Evolutionary conservation across 306 rosid genomes (phyloP), one percentile per base, ranked within the genome.

Genomic region (Betula pendula): DNA sequence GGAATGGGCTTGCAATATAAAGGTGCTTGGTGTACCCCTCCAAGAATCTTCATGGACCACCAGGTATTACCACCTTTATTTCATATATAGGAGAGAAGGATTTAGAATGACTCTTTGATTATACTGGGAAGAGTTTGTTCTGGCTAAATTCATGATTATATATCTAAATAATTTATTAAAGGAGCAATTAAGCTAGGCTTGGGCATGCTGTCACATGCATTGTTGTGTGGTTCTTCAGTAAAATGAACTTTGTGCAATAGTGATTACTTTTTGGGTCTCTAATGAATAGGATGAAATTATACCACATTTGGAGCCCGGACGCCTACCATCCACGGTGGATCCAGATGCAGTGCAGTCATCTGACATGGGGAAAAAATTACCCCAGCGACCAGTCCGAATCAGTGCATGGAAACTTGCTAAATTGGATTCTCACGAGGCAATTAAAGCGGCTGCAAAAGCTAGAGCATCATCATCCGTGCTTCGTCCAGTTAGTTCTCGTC

Each of bases 381-480:
- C 84, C 69, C 93, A 84, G 77, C 95, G 89, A 17, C 86, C 84
- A 19, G 93, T 89, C 33, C 85, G 93, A 69, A 85, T 88, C 43
- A 92, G 96, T 67, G 95, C 97, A 19, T 92, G 97, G 95, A 90
- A 92, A 85, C 95, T 92, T 82, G 91, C 97, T 43, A 90, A 92
- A 80, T 56, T 92, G 86, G 96, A 92, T 79, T 86, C 97, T 62
- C 87, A 75, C 45, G 95, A 92, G 73, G 97, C 93, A 49, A 81
- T 85, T 17, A 92, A 90, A 83, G 93, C 93, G 24, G 91, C 77
- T 43, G 93, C 89, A 56, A 92, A 92, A 84, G 97, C 92, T 63
- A 87, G 97, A 78, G 97, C 95, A 48, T 92, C 97, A n/a, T 92
- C 97, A 75, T 92, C 96, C 25, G 97, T 92, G 82, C 91, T 92